Percentiles rank a stretch among this genome's conserved stretches.
These are phyloP conservation scores for Irpex rosettiformis DNA, from an alignment of 1,284 basidiomycete species.

Conservation along the genomic window DNA sequence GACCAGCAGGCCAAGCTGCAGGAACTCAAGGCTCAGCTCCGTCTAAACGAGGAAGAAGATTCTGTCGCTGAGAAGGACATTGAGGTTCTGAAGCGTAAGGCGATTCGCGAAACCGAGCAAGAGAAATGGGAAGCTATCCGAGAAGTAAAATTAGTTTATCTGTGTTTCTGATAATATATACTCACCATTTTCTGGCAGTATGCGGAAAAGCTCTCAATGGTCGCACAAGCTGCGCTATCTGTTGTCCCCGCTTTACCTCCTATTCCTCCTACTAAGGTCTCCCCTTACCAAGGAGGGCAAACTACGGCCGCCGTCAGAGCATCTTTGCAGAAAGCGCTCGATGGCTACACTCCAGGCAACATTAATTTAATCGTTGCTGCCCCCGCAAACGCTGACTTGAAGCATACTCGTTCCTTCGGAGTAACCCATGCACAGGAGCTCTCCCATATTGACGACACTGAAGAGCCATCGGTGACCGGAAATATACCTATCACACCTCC, in stretches of 20 bases:
- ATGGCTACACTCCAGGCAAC: slow-evolving; percentile 68
- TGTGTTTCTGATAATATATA: neutral
- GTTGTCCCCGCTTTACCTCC: slow-evolving; percentile 59
- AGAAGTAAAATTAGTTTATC: slow-evolving; percentile 47
- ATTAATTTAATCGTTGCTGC: slow-evolving; percentile 45
- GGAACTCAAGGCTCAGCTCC: slow-evolving; percentile 63
- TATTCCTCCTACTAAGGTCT: slow-evolving; percentile 50
- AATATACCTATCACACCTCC: slow-evolving; percentile 43
- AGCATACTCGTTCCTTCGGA: slow-evolving; percentile 73
- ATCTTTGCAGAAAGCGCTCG: slow-evolving; percentile 71
- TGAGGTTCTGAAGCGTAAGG: slow-evolving; percentile 69
- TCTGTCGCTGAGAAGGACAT: slow-evolving; percentile 62
- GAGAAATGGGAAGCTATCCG: slow-evolving; percentile 74
- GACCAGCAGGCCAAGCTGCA: slow-evolving; percentile 57
- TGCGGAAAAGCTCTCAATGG: slow-evolving; percentile 69
- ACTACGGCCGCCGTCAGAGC: slow-evolving; percentile 66
- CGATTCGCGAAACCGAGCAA: slow-evolving; percentile 64
- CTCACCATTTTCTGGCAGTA: slow-evolving; percentile 41
- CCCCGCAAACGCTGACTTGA: slow-evolving; percentile 47
- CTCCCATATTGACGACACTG: slow-evolving; percentile 42
- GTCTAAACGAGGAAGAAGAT: slow-evolving; percentile 61
- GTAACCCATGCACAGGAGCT: slow-evolving; percentile 76
- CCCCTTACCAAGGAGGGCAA: slow-evolving; percentile 58
- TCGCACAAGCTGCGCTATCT: slow-evolving; percentile 64
- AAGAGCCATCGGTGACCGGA: slow-evolving; percentile 27